Evolutionary conservation across 2,329 filamentous ascomycete species (phyloP), one percentile per base, ranked within the genome.

Genomic region (Pseudogymnoascus sp.): DNA sequence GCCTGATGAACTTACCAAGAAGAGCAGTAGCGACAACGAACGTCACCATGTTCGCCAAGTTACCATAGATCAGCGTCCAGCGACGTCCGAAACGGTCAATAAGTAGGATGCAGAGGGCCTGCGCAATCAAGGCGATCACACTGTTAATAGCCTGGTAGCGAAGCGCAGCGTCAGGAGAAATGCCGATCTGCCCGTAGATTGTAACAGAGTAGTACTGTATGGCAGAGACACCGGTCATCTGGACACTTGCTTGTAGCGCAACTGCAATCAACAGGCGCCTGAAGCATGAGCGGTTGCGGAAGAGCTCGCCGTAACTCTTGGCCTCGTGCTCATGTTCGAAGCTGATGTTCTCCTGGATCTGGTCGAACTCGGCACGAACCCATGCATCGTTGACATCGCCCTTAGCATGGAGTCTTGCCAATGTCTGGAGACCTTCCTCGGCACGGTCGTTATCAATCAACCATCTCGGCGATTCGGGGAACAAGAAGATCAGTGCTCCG

Each of bases 61-160:
- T 92, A 16, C 89, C 89, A 11, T 77, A 70, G 65, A 93, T 92
- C 59, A 92, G 75, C 0, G 87, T 85, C 82, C 85, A 85, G 64
- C 90, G 82, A 53, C 90, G 85, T 60, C 90, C 90, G 7, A 87
- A 81, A 35, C 77, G 79, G 72, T 92, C 90, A 67, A 92, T 86
- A 64, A 83, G 74, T 60, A 84, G 68, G 65, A 88, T 84, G 69
- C 84, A 87, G 65, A 79, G 76, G 66, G 82, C 80, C 68, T 87
- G 81, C 0, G 79, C 84, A 33, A 87, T 68, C 4, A 88, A 72
- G 4, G 83, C 84, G 66, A 88, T 83, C 64, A 87, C 78, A 1
- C 82, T 84, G 66, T 83, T 86, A 68, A 87, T 87, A 38, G 82
- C 84, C 70, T 88, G 85, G 69, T 87, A 87, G 64, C 84, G 81